These are phyloP conservation scores for Triangularia setosa DNA, from an alignment of 2,329 filamentous ascomycete species.

Conservation along the genomic window DNA sequence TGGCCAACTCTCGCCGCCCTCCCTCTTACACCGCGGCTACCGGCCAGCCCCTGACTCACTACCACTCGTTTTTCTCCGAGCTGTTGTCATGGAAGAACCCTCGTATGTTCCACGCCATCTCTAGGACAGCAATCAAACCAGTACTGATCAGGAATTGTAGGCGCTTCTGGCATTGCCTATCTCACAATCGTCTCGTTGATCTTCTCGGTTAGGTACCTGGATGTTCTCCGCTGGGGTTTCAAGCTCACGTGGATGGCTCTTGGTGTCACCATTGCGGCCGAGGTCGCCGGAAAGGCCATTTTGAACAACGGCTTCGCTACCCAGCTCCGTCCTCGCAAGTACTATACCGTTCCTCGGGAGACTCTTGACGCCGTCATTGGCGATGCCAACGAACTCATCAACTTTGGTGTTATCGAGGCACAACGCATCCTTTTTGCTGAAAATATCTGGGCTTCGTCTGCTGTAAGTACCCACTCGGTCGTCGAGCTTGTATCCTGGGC, in stretches of 20 bases:
- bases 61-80: constrained; percentile 67
- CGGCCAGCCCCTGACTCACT: constrained; percentile 62
- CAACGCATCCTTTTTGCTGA: constrained; percentile 67
- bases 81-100: constrained; percentile 67
- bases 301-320: constrained; percentile 60
- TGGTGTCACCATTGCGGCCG: constrained; percentile 56
- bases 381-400: constrained; percentile 64
- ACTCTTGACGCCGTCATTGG: constrained; percentile 58
- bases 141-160: constrained; percentile 37
- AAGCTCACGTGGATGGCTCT: constrained; percentile 63
- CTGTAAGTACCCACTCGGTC: constrained; percentile 44
- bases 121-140: neutral
- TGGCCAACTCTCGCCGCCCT: constrained; percentile 54
- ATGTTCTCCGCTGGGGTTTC: constrained; percentile 61
- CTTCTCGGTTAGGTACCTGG: constrained; percentile 61
- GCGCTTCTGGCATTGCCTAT: constrained; percentile 63
- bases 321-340: constrained; percentile 63
- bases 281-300: constrained; percentile 57
- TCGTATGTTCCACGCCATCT: constrained; percentile 44
- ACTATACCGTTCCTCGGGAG: constrained; percentile 62
- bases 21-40: constrained; percentile 52
- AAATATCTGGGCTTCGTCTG: constrained; percentile 57
- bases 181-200: constrained; percentile 54
- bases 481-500: neutral
- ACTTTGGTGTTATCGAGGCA: constrained; percentile 68